A percentile compares a stretch with the other conserved stretches of the same genome.
Evolutionary conservation across 2,329 filamentous ascomycete genomes (phyloP).

Genomic region (Colletotrichum paranaense): DNA sequence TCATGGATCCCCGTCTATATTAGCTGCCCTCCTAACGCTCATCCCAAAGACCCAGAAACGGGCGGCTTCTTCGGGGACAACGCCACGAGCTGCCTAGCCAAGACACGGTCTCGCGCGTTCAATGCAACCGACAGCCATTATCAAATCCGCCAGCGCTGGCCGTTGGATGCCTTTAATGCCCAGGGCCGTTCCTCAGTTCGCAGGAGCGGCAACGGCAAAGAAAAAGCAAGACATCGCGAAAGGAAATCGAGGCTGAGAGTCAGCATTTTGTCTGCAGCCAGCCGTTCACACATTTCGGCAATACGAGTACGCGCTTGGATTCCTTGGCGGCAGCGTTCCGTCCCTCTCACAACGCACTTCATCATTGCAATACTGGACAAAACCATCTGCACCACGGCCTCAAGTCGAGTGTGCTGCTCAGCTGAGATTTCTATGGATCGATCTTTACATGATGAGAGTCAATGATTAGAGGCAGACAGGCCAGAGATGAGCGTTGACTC

Average conservation of each 20-base stretch:
- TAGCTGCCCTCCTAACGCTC: neutral
- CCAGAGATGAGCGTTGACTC: neutral
- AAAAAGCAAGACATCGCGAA: conserved; percentile 1
- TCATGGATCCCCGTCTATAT: conserved; percentile 29
- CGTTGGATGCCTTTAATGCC: neutral
- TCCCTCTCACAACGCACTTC: neutral
- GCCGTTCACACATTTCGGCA: neutral
- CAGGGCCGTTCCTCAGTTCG: neutral
- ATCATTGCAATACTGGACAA: neutral
- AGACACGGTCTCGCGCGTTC: neutral
- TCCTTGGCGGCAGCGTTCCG: neutral
- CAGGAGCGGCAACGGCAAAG: conserved; percentile 14
- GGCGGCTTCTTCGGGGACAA: conserved; percentile 26
- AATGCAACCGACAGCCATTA: conserved; percentile 4
- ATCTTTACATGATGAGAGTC: neutral
- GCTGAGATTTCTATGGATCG: neutral
- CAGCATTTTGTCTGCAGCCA: neutral
- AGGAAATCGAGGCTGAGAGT: conserved; percentile 3
- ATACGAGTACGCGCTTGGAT: conserved; percentile 24
- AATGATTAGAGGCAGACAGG: neutral
- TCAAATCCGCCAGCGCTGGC: conserved; percentile 1
- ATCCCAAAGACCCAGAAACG: neutral
- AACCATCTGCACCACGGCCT: conserved; percentile 1
- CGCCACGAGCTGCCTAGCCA: conserved; percentile 7
- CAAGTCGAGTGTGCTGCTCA: neutral